Conservation (phyloP, 257 asterid genomes). For the Penstemon barbatus region DNA sequence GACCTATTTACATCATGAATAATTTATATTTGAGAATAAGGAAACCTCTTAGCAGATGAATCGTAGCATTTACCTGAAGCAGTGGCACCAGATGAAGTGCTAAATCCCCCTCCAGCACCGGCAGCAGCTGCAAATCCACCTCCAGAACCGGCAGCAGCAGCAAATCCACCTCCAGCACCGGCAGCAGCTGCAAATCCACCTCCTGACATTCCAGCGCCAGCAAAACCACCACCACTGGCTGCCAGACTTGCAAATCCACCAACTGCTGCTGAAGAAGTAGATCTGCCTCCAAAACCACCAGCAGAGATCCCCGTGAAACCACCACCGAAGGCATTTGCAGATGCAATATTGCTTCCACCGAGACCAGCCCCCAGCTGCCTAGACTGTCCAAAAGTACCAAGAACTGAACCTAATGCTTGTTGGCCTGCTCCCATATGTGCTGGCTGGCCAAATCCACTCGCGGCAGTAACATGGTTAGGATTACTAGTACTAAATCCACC, state of each 20-base stretch:
- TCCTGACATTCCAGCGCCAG: constrained; percentile 31
- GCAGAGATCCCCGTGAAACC: constrained; percentile 40
- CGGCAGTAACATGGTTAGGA: constrained; percentile 51
- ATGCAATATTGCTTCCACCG: constrained; percentile 58
- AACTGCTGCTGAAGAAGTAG: constrained; percentile 46
- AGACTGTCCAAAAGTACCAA: constrained; percentile 94
- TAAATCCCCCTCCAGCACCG: constrained; percentile 32
- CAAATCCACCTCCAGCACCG: constrained; percentile 30
- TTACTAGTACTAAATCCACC: constrained; percentile 53
- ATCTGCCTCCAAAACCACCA: constrained; percentile 59
- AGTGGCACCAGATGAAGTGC: constrained; percentile 21
- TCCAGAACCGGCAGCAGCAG: constrained; percentile 23
- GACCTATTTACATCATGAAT: constrained; percentile 9
- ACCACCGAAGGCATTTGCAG: constrained; percentile 53
- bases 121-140: constrained; percentile 22
- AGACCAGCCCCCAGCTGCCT: constrained; percentile 83
- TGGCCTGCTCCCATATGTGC: constrained; percentile 79
- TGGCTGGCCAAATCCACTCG: constrained; percentile 78
- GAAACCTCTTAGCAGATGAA: not conserved
- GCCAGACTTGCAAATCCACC: constrained; percentile 57
- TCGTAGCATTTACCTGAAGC: constrained; percentile 32
- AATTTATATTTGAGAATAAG: not conserved
- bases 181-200: constrained; percentile 35
- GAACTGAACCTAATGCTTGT: constrained; percentile 84
- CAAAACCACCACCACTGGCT: constrained; percentile 60